A percentile compares a stretch with the other conserved stretches of the same genome.
Evolutionary conservation across 2,329 filamentous ascomycete species (phyloP).

Genomic region (Epichloe elymi): DNA sequence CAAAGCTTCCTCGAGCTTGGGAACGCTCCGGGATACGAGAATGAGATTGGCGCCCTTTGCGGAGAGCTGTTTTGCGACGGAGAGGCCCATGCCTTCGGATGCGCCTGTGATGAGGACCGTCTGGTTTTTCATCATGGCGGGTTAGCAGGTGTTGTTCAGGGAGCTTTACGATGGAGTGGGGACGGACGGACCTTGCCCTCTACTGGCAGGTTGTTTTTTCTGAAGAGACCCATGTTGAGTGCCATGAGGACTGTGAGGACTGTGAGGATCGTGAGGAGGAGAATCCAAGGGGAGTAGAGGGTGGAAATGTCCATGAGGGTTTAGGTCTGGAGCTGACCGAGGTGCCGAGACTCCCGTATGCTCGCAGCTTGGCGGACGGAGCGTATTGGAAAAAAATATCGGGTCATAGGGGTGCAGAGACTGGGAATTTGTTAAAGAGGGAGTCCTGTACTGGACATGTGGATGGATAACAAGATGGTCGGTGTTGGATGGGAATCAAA

Average conservation of each 20-base stretch:
- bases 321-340: neutral
- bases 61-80: conserved; percentile 60
- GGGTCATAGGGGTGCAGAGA: neutral
- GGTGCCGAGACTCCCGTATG: neutral
- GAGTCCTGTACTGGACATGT: too few species aligned
- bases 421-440: neutral
- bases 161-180: neutral
- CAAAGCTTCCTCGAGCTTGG: conserved; percentile 61
- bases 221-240: conserved; percentile 52
- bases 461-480: too few species aligned
- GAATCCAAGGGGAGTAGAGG: conserved; percentile 11
- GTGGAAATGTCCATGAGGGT: conserved; percentile 4
- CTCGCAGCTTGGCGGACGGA: neutral
- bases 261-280: conserved; percentile 16
- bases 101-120: conserved; percentile 82
- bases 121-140: conserved; percentile 28
- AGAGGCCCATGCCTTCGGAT: conserved; percentile 83
- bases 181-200: conserved; percentile 56
- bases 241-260: conserved; percentile 18
- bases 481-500: too few species aligned
- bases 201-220: conserved; percentile 64
- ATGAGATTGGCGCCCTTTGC: conserved; percentile 76
- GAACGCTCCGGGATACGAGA: conserved; percentile 65
- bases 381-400: neutral
- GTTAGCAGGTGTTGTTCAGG: conserved; percentile 4